Evolutionary conservation across 441 rosid species (phyloP), one percentile per base, ranked within the genome.

Genomic region (Syzygium malaccense): DNA sequence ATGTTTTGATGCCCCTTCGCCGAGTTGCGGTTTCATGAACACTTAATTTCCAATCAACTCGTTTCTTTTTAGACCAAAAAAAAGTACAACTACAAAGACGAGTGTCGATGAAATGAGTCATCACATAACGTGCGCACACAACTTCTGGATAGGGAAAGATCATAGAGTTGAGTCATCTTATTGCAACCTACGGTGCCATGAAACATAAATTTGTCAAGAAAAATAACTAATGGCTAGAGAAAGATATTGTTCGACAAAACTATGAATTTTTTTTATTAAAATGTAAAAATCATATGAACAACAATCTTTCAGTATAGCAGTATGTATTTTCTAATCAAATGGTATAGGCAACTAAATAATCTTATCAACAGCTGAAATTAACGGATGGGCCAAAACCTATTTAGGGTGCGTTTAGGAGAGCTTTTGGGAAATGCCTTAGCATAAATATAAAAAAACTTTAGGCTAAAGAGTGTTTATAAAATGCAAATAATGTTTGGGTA

Each of bases 301-400:
- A 9, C 0, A 1, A 12, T 1, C 0, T 7, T 23, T 4, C 3
- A 23, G 0, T 37, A 71, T 0, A 71, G 5, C 2, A 5, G 0
- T 71, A 11, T 71, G 17, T 3, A 4, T 71, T 71, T 68, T 68
- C 7, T 19, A 19, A 41, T 17, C 83, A 75, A 75, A 41, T 0
- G 4, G 9, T 3, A 23, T 23, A 75, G 3, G 12, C n/a, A 41
- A 41, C 0, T 25, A 1, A 37, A 5, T 28, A 37, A 71, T 71
- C 1, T 4, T 37, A 37, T 20, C 0, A 6, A 6, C 0, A 4
- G 49, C 2, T 20, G 28, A 71, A 37, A 37, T 71, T 71, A 11
- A 71, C 6, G 49, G 15, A 20, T 1, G 4, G 49, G 48, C 49
- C 80, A 68, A 33, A 33, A 33, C 15, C 8, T 20, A 10, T 12